Conservation (phyloP, 768 basidiomycete genomes). For the Rhodotorula toruloides region DNA sequence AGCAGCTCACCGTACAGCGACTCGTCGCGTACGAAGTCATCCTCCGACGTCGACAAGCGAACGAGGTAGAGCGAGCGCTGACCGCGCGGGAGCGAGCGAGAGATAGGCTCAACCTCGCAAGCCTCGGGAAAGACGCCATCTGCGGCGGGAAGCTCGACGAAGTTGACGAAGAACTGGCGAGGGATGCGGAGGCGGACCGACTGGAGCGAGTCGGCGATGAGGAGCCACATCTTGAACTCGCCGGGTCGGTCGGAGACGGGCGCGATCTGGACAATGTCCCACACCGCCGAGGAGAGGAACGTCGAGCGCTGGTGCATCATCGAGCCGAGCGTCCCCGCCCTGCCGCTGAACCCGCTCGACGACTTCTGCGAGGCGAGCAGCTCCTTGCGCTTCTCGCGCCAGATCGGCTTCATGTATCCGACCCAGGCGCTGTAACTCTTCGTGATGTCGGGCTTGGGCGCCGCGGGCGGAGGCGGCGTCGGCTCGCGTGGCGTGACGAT, state of each 20-base stretch:
- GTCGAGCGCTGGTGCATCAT: conserved; percentile 50
- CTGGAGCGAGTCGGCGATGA: conserved; percentile 71
- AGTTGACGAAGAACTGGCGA: conserved; percentile 87
- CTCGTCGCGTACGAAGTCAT: conserved; percentile 72
- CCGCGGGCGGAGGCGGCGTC: neutral
- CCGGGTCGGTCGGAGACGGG: conserved; percentile 53
- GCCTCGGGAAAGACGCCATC: conserved; percentile 61
- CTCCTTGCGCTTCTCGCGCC: conserved; percentile 61
- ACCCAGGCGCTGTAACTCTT: conserved; percentile 72
- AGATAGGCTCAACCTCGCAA: conserved; percentile 57
- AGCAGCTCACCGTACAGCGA: conserved; percentile 87
- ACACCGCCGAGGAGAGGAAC: conserved; percentile 58
- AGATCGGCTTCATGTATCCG: conserved; percentile 66
- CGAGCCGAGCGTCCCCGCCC: conserved; percentile 50
- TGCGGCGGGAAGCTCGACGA: conserved; percentile 61
- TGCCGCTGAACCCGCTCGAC: conserved; percentile 47
- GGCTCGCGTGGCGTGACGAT: conserved; percentile 47
- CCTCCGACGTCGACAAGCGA: conserved; percentile 74
- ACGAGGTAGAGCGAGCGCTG: conserved; percentile 72
- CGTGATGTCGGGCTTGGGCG: conserved; percentile 58
- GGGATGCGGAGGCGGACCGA: conserved; percentile 76
- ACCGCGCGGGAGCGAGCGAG: conserved; percentile 71
- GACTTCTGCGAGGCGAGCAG: conserved; percentile 43
- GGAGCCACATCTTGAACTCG: conserved; percentile 82
- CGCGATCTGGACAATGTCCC: conserved; percentile 86